phyloP scores from a whole-genome alignment of 2,329 filamentous ascomycete species.

The Alternaria sp. region DNA sequence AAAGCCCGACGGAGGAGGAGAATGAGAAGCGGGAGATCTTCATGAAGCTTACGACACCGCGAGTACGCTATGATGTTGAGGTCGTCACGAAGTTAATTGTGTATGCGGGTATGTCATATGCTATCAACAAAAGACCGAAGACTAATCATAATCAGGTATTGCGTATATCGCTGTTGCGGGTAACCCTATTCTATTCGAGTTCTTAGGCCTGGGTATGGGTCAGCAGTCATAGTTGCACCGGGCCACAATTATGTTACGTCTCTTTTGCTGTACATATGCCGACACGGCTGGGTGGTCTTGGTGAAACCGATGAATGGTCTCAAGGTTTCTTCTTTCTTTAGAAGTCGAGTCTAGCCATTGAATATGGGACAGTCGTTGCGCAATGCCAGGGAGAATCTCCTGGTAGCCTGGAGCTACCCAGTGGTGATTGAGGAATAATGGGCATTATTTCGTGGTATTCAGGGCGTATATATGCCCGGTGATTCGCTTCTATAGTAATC shows the following conservation, averaged over 20 bases:
- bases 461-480: fast-evolving
- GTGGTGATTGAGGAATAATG: not conserved
- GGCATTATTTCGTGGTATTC: not conserved
- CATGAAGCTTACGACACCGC: slow-evolving; percentile 78
- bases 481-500: not conserved
- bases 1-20: slow-evolving; percentile 39
- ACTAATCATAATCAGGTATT: slow-evolving; percentile 66
- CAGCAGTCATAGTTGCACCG: slow-evolving; percentile 8
- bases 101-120: slow-evolving; percentile 74
- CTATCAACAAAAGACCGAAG: not conserved
- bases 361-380: fast-evolving
- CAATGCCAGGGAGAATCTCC: not conserved
- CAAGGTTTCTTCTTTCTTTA: not conserved
- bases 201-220: slow-evolving; percentile 57
- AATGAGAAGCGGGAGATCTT: slow-evolving; percentile 72
- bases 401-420: not conserved
- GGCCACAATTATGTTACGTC: not conserved
- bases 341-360: not conserved
- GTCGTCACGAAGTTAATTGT: slow-evolving; percentile 96
- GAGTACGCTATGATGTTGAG: slow-evolving; percentile 97
- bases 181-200: slow-evolving; percentile 75
- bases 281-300: not conserved
- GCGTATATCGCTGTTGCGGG: slow-evolving; percentile 78
- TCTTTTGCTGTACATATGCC: not conserved
- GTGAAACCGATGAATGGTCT: not conserved